Conservation (phyloP, 495 filamentous ascomycete species). For the Penicillium coffeae region DNA sequence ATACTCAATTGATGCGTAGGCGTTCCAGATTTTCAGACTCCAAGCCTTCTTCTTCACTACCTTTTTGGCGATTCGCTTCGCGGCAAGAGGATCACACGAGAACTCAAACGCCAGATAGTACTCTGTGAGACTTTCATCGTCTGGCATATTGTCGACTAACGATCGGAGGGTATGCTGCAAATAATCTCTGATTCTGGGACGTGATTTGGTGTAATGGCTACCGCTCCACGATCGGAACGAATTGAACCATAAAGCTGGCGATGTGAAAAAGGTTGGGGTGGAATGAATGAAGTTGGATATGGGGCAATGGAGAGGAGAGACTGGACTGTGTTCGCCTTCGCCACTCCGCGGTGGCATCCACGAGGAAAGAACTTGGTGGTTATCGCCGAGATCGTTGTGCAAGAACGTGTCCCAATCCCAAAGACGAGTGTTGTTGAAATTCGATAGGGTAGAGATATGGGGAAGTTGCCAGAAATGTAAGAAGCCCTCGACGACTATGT, state of each 20-base stretch:
- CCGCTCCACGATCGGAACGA: constrained; percentile 34
- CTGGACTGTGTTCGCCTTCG: constrained; percentile 7
- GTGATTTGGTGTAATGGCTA: not conserved
- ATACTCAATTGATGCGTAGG: constrained; percentile 70
- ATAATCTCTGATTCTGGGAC: constrained; percentile 40
- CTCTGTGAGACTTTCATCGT: constrained; percentile 57
- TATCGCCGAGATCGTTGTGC: constrained; percentile 39
- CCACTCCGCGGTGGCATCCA: constrained; percentile 18
- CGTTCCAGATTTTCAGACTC: constrained; percentile 69
- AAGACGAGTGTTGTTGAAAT: constrained; percentile 17
- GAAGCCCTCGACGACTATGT: constrained; percentile 60
- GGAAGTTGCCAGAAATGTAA: constrained; percentile 68
- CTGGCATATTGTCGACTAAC: constrained; percentile 40
- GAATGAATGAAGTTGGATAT: constrained; percentile 33
- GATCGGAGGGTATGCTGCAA: constrained; percentile 50
- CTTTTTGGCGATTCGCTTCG: constrained; percentile 68
- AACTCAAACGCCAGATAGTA: constrained; percentile 70
- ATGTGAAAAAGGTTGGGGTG: constrained; percentile 38
- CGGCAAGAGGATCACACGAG: constrained; percentile 47
- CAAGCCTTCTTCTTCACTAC: constrained; percentile 65
- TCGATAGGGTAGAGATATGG: constrained; percentile 24
- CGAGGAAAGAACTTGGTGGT: constrained; percentile 18
- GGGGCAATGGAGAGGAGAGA: constrained; percentile 20
- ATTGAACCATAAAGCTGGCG: constrained; percentile 38
- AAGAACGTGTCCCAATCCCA: constrained; percentile 47